Percentiles rank a stretch among this genome's conserved stretches.
Conservation (phyloP, 1,284 basidiomycete genomes). For the Trametes versicolor region DNA sequence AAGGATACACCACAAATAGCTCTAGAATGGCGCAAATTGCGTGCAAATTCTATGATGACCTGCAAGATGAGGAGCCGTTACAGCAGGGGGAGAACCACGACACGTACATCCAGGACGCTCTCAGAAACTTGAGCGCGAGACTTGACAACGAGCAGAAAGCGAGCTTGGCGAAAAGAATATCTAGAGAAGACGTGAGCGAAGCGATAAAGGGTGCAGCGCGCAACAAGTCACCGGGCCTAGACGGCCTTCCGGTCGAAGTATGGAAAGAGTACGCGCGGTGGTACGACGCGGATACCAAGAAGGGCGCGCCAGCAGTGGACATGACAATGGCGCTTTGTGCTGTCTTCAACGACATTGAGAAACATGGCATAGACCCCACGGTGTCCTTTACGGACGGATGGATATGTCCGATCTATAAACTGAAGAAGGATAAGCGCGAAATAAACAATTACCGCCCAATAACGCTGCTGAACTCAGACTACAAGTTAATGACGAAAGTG, state of each 20-base stretch:
- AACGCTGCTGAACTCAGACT: slow-evolving; percentile 47
- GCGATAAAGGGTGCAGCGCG: neutral
- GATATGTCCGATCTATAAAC: neutral
- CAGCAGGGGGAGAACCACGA: neutral
- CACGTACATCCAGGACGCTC: neutral
- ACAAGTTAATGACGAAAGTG: slow-evolving; percentile 41
- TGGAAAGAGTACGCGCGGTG: neutral
- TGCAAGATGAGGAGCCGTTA: neutral
- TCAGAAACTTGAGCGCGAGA: neutral
- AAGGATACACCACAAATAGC: too few species aligned
- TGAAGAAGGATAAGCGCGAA: slow-evolving; percentile 5
- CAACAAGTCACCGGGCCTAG: neutral
- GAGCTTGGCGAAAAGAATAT: neutral
- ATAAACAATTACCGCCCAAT: slow-evolving; percentile 47
- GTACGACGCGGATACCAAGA: neutral
- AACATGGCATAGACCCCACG: neutral
- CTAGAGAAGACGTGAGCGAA: neutral
- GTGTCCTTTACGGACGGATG: neutral
- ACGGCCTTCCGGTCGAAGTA: neutral
- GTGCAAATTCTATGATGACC: neutral
- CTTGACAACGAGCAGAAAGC: neutral
- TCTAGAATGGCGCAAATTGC: neutral
- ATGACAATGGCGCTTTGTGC: neutral
- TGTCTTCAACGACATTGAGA: neutral
- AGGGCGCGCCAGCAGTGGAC: neutral